Conservation (phyloP, 2,329 filamentous ascomycete genomes). For the Calonectria montana region DNA sequence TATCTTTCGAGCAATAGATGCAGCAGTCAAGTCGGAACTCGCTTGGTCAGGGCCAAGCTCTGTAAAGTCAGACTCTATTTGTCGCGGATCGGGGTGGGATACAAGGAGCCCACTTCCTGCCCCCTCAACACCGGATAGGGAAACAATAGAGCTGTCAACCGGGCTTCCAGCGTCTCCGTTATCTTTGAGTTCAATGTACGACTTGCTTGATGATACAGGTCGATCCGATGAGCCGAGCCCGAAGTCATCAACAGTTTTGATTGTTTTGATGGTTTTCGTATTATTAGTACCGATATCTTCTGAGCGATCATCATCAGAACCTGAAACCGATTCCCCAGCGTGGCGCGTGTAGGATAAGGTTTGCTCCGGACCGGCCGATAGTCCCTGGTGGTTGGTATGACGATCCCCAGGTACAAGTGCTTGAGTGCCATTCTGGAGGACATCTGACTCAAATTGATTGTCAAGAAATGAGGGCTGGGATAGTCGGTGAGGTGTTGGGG, state of each 20-base stretch:
- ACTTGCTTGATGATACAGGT: neutral
- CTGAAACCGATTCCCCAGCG: neutral
- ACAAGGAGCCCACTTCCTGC: neutral
- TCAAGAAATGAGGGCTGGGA: neutral
- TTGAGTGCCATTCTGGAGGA: neutral
- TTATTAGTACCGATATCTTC: neutral
- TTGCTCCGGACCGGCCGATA: neutral
- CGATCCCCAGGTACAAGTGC: neutral
- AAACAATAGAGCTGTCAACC: neutral
- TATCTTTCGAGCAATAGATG: neutral
- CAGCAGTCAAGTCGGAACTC: neutral
- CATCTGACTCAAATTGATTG: neutral
- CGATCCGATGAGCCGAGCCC: neutral
- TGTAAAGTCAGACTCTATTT: neutral
- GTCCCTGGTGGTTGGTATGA: neutral
- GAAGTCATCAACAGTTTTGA: neutral
- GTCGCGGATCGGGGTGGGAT: neutral
- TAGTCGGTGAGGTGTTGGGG: neutral
- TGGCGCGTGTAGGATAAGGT: neutral
- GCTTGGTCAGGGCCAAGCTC: neutral
- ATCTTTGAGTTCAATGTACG: neutral
- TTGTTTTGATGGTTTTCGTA: neutral
- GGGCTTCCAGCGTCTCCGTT: neutral
- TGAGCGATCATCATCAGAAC: neutral
- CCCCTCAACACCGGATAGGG: neutral